Conservation (phyloP, 2,329 filamentous ascomycete species). For the Colletotrichum sp. region DNA sequence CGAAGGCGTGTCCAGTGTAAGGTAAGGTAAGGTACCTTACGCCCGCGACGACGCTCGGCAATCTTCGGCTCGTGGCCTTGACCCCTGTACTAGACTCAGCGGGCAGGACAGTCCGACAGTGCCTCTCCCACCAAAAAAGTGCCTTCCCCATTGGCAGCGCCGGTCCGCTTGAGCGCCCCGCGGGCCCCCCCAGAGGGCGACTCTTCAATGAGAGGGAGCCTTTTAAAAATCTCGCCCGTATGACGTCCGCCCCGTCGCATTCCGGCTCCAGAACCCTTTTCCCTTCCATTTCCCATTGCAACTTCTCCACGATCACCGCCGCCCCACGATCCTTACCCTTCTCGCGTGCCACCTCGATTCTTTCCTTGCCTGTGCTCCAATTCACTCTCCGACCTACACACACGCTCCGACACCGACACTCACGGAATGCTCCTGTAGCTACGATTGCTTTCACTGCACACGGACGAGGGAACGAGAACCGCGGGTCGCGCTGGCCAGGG, state of each 20-base stretch:
- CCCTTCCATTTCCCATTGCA: conserved; percentile 4
- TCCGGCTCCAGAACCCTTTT: conserved; percentile 15
- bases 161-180: conserved; percentile 1
- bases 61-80: conserved; percentile 21
- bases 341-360: neutral
- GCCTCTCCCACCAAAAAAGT: neutral
- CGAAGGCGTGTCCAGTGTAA: neutral
- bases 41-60: conserved; percentile 18
- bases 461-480: neutral
- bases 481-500: conserved; percentile 32
- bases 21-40: neutral
- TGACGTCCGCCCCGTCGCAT: conserved; percentile 21
- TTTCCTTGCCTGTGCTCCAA: neutral
- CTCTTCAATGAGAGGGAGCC: conserved; percentile 18
- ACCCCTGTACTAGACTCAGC: conserved; percentile 15
- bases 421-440: neutral
- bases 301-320: conserved; percentile 16
- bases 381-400: neutral
- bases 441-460: neutral
- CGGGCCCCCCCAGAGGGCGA: neutral
- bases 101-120: neutral
- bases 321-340: conserved; percentile 11
- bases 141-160: neutral
- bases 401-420: neutral
- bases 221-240: conserved; percentile 21